Conservation (phyloP, 2,329 filamentous ascomycete species). For the Ophiosphaerella narmari region DNA sequence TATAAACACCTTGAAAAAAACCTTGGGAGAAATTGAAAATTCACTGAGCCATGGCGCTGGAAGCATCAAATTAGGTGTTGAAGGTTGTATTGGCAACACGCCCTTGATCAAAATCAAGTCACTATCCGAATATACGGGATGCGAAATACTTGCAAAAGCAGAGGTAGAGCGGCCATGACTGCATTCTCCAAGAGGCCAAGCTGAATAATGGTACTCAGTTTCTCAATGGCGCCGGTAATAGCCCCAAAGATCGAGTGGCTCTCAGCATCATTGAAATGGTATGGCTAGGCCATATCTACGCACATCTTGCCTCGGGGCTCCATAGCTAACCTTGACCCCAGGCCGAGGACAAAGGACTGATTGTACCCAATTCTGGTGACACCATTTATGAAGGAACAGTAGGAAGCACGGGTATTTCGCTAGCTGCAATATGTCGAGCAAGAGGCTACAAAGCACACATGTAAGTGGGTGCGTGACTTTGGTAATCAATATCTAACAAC, state of each 20-base stretch:
- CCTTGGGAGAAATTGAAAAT: slow-evolving; percentile 21
- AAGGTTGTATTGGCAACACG: slow-evolving; percentile 91
- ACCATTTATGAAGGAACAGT: slow-evolving; percentile 98
- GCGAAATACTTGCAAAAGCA: slow-evolving; percentile 88
- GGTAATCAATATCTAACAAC: slow-evolving; percentile 9
- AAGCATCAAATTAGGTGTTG: slow-evolving; percentile 75
- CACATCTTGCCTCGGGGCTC: neutral
- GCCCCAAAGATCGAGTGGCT: slow-evolving; percentile 93
- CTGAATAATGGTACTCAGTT: slow-evolving; percentile 56
- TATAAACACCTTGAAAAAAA: slow-evolving; percentile 30
- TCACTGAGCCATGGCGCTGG: slow-evolving; percentile 17
- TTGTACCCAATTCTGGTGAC: slow-evolving; percentile 81
- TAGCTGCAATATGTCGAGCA: slow-evolving; percentile 86
- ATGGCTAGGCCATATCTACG: slow-evolving; percentile 7
- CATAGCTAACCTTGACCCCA: slow-evolving; percentile 37
- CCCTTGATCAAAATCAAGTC: slow-evolving; percentile 85
- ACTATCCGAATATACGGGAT: slow-evolving; percentile 83
- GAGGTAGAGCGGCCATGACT: slow-evolving; percentile 59
- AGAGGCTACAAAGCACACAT: slow-evolving; percentile 92
- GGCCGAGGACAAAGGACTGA: slow-evolving; percentile 76
- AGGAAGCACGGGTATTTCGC: slow-evolving; percentile 92
- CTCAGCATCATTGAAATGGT: slow-evolving; percentile 79
- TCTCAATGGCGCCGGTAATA: slow-evolving; percentile 90
- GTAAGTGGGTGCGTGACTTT: slow-evolving; percentile 45
- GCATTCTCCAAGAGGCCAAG: neutral